These are phyloP conservation scores for Ophiocordyceps unilateralis DNA, from an alignment of 2,329 filamentous ascomycete species.

Conservation along the genomic window DNA sequence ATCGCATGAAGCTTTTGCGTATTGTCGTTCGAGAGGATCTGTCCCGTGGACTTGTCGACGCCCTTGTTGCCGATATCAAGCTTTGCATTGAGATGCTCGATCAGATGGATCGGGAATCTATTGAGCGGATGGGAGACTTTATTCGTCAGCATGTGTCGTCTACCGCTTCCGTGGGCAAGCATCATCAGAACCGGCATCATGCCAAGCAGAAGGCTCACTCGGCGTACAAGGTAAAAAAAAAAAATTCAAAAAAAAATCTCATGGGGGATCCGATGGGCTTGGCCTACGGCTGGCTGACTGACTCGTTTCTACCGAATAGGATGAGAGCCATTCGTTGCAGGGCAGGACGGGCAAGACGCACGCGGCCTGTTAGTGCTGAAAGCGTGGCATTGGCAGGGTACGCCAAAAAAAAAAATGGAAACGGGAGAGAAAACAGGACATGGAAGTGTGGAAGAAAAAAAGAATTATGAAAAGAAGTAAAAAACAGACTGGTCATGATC, in stretches of 20 bases:
- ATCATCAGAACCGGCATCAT: constrained; percentile 34
- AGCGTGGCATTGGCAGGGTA: no score
- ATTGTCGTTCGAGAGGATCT: constrained; percentile 92
- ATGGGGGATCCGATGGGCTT: not conserved
- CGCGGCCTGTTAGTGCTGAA: constrained; percentile 55
- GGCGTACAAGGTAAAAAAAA: constrained; percentile 29
- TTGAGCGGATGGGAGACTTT: constrained; percentile 53
- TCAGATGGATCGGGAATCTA: constrained; percentile 53
- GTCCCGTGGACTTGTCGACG: constrained; percentile 62
- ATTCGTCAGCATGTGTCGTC: constrained; percentile 34
- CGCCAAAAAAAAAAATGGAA: no score
- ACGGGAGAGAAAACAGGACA: not conserved
- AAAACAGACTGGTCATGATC: not conserved
- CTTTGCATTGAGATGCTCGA: constrained; percentile 55
- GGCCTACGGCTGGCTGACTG: not conserved
- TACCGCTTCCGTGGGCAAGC: constrained; percentile 8
- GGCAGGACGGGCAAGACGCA: constrained; percentile 87
- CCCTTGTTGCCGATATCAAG: constrained; percentile 62
- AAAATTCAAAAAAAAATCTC: no score
- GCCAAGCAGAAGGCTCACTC: constrained; percentile 21
- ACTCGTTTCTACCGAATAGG: constrained; percentile 21
- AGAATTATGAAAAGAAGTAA: not conserved
- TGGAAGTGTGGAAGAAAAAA: not conserved
- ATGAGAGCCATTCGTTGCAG: constrained; percentile 75
- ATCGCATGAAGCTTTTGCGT: constrained; percentile 75